These are phyloP conservation scores for Porogramme epimiltina DNA, from an alignment of 1,284 basidiomycete genomes.

Conservation along the genomic window DNA sequence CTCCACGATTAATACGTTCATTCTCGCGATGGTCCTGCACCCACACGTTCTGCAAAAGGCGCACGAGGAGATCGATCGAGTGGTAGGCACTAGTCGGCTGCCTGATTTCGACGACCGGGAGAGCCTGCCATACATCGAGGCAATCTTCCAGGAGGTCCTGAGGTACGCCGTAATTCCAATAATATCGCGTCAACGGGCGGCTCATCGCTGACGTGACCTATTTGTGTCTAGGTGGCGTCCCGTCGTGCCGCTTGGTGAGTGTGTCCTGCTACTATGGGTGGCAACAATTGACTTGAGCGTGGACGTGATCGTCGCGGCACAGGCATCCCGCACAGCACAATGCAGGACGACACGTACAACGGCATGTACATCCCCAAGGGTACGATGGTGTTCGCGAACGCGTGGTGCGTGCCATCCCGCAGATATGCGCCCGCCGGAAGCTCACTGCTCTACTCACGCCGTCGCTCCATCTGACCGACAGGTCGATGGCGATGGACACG, in stretches of 20 bases:
- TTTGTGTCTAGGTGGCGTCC: slow-evolving; percentile 25
- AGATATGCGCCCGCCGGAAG: too few relatives aligned
- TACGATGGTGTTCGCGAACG: slow-evolving; percentile 25
- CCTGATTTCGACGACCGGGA: slow-evolving; percentile 33
- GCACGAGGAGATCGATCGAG: slow-evolving; percentile 37
- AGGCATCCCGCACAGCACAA: slow-evolving; percentile 28
- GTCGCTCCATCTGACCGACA: slow-evolving; percentile 16
- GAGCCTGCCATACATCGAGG: slow-evolving; percentile 36
- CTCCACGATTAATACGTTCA: slow-evolving; percentile 24
- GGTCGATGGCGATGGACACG: slow-evolving; percentile 23
- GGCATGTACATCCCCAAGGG: slow-evolving; percentile 28
- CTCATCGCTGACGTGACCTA: neutral
- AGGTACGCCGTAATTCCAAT: slow-evolving; percentile 6
- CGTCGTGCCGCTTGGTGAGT: slow-evolving; percentile 23
- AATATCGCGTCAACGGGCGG: neutral
- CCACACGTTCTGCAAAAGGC: slow-evolving; percentile 35
- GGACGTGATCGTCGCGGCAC: neutral
- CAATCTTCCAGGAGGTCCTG: slow-evolving; percentile 27
- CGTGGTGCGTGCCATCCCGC: slow-evolving; percentile 19
- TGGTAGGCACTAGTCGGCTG: slow-evolving; percentile 33
- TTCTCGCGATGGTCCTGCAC: slow-evolving; percentile 31
- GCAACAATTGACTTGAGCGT: too few relatives aligned
- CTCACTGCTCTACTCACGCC: neutral
- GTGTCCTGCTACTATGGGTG: too few relatives aligned
- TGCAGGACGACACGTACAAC: slow-evolving; percentile 26